These are phyloP conservation scores for Phanerodontia chrysosporium DNA, from an alignment of 768 basidiomycete species.

Conservation along the genomic window DNA sequence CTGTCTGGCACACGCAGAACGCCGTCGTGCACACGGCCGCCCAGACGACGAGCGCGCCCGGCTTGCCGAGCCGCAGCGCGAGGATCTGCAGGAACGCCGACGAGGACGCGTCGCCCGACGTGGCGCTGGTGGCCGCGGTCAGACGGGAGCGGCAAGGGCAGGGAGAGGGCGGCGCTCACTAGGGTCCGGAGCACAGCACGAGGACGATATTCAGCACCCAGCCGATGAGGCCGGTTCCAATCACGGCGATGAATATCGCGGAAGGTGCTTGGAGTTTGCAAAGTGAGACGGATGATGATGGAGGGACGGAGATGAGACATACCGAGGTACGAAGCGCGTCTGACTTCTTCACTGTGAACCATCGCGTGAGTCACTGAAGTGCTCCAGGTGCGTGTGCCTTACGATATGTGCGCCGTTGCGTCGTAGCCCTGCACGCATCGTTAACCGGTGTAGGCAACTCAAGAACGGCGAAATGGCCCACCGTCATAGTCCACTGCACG, in stretches of 20 bases:
- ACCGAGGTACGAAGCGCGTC: slow-evolving; percentile 74
- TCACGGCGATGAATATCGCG: slow-evolving; percentile 62
- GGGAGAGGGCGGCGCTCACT: slow-evolving; percentile 39
- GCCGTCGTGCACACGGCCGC: slow-evolving; percentile 75
- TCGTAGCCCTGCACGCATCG: slow-evolving; percentile 62
- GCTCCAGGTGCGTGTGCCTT: slow-evolving; percentile 23
- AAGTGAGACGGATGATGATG: neutral
- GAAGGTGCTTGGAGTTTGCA: slow-evolving; percentile 36
- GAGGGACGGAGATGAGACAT: slow-evolving; percentile 11
- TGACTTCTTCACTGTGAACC: slow-evolving; percentile 63
- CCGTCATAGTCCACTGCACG: slow-evolving; percentile 86
- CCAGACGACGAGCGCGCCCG: slow-evolving; percentile 76
- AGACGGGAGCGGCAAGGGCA: slow-evolving; percentile 56
- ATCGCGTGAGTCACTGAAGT: slow-evolving; percentile 4
- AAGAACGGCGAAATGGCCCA: slow-evolving; percentile 23
- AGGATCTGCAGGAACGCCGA: slow-evolving; percentile 50
- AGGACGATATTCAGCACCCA: slow-evolving; percentile 86
- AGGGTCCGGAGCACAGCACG: slow-evolving; percentile 73
- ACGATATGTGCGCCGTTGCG: slow-evolving; percentile 80
- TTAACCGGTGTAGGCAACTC: neutral
- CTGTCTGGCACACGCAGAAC: slow-evolving; percentile 24
- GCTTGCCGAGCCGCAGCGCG: slow-evolving; percentile 66
- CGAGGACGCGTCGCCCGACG: slow-evolving; percentile 37
- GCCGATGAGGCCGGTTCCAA: slow-evolving; percentile 72
- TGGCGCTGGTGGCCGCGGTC: slow-evolving; percentile 53